phyloP scores from a whole-genome alignment of 208 protist genomes.

The Crithidia mellificae region DNA sequence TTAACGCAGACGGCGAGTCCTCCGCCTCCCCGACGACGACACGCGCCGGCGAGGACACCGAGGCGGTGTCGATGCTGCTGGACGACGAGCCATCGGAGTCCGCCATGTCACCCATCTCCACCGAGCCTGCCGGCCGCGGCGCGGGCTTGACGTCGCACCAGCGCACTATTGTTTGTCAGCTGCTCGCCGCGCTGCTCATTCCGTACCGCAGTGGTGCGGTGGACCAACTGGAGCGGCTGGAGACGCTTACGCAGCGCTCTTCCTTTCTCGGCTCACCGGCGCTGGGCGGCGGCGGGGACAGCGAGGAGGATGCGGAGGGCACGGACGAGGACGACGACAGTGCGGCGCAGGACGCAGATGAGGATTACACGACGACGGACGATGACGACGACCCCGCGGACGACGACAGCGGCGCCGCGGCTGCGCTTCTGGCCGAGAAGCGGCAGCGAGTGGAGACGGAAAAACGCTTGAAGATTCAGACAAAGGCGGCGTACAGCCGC shows the following conservation, averaged over 20 bases:
- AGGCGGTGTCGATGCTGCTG: constrained; percentile 12
- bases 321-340: constrained; percentile 29
- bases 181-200: constrained; percentile 48
- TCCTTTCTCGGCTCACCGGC: constrained; percentile 5
- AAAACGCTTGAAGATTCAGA: constrained; percentile 40
- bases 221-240: constrained; percentile 37
- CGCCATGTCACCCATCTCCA: constrained; percentile 8
- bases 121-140: constrained; percentile 7
- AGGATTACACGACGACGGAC: constrained; percentile 30
- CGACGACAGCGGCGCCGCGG: background rate
- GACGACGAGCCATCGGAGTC: constrained; percentile 10
- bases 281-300: constrained; percentile 23
- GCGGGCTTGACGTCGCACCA: constrained; percentile 49
- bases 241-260: constrained; percentile 20
- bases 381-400: constrained; percentile 8
- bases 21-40: background rate
- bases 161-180: constrained; percentile 41
- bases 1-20: background rate
- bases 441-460: constrained; percentile 34
- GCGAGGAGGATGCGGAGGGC: constrained; percentile 26
- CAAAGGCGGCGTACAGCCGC: constrained; percentile 28
- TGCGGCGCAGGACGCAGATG: constrained; percentile 33
- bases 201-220: constrained; percentile 39
- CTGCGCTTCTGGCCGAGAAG: constrained; percentile 18
- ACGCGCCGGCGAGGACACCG: background rate